Conservation (phyloP, 2,329 filamentous ascomycete genomes). For the Sphaerulina vaccinii region DNA sequence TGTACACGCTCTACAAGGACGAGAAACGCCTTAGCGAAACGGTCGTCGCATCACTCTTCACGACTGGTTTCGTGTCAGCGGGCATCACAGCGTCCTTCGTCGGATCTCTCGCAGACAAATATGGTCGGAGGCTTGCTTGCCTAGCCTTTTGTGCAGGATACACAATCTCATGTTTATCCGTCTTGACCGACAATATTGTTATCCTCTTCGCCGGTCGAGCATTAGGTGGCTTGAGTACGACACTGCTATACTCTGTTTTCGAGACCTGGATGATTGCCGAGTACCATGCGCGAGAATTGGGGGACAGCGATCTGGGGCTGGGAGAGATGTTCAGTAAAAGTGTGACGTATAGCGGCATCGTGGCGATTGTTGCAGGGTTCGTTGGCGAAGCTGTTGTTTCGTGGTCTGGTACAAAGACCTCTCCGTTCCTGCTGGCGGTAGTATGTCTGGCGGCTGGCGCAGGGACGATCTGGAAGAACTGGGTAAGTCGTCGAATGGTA, state of each 20-base stretch:
- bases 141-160: constrained; percentile 57
- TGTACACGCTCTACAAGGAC: constrained; percentile 55
- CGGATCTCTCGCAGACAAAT: constrained; percentile 51
- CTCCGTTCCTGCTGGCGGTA: constrained; percentile 53
- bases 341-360: constrained; percentile 55
- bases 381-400: constrained; percentile 54
- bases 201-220: constrained; percentile 55
- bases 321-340: constrained; percentile 55
- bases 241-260: constrained; percentile 59
- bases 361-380: constrained; percentile 56
- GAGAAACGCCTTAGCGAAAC: constrained; percentile 49
- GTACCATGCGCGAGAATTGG: constrained; percentile 47
- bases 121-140: constrained; percentile 54
- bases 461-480: constrained; percentile 48
- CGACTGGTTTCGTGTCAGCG: constrained; percentile 51
- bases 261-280: constrained; percentile 64
- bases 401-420: constrained; percentile 49
- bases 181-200: constrained; percentile 47
- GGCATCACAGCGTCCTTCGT: constrained; percentile 51
- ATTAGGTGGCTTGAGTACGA: constrained; percentile 56
- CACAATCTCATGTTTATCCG: constrained; percentile 53
- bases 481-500: constrained; percentile 43
- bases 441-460: constrained; percentile 47
- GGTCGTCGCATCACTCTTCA: constrained; percentile 48
- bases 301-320: constrained; percentile 46